Percentiles rank a stretch among this genome's conserved stretches.
Evolutionary conservation across 2,329 filamentous ascomycete species (phyloP).

Genomic region (Zymoseptoria brevis): DNA sequence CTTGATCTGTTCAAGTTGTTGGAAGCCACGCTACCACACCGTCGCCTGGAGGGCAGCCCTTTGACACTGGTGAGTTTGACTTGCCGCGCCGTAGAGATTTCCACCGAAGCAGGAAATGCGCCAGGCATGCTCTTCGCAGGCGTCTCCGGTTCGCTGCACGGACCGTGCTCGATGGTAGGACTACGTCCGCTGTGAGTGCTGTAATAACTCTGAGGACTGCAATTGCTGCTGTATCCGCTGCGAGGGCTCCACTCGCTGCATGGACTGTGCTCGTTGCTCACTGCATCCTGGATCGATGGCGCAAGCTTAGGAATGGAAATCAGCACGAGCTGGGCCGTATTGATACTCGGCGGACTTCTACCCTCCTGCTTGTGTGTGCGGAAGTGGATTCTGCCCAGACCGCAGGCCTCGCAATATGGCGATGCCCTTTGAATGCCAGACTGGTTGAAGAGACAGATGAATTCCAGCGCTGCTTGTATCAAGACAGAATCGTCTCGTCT

Average conservation of each 20-base stretch:
- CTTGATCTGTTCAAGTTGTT: background rate
- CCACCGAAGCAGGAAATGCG: background rate
- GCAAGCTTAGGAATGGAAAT: background rate
- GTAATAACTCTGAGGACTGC: background rate
- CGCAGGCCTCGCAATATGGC: background rate
- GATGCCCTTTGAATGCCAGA: background rate
- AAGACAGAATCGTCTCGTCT: slow-evolving; percentile 12
- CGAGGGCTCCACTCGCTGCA: background rate
- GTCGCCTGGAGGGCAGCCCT: background rate
- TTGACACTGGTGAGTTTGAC: background rate
- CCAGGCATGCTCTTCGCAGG: background rate
- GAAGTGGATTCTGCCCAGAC: background rate
- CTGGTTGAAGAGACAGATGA: slow-evolving; percentile 6
- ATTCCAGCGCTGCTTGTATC: slow-evolving; percentile 10
- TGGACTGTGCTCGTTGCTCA: background rate
- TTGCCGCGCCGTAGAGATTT: background rate
- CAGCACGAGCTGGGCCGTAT: background rate
- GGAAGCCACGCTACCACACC: background rate
- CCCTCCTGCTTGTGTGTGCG: background rate
- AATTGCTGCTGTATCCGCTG: background rate
- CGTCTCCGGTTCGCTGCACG: background rate
- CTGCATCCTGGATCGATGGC: background rate
- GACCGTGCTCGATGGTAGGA: background rate
- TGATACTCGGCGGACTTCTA: background rate
- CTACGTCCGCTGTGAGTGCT: background rate